These are phyloP conservation scores for Endogone sp. DNA, from an alignment of 192 early-diverging fungal species.

Conservation along the genomic window DNA sequence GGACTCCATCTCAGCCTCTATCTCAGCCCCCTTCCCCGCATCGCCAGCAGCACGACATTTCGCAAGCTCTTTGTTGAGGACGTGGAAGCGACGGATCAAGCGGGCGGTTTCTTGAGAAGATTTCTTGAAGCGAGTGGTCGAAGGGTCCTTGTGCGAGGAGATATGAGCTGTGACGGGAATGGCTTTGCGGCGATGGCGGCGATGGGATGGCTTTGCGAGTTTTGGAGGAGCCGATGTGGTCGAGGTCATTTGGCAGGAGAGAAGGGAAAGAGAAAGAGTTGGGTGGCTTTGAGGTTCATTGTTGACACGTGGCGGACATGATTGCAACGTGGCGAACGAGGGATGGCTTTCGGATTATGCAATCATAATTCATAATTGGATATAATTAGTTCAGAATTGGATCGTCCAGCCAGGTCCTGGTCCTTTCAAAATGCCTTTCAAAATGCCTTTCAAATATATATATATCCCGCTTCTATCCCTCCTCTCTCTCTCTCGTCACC, in stretches of 20 bases:
- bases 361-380: no score
- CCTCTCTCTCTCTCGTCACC: neutral
- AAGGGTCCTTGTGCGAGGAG: neutral
- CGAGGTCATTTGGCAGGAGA: no score
- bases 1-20: constrained; percentile 49
- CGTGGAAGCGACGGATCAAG: constrained; percentile 75
- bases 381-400: no score
- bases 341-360: no score
- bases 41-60: constrained; percentile 32
- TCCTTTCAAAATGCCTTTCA: no score
- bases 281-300: no score
- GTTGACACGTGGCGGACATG: no score
- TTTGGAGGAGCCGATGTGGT: neutral
- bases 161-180: neutral
- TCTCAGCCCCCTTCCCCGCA: constrained; percentile 25
- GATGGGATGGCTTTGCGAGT: neutral
- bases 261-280: no score
- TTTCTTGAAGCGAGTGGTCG: constrained; percentile 35
- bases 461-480: neutral
- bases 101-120: constrained; percentile 60
- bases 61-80: constrained; percentile 73
- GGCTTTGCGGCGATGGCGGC: neutral
- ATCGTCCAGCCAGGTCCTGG: no score
- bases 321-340: no score
- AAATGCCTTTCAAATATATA: no score